These are phyloP conservation scores for Hansenula sp. DNA, from an alignment of 1,139 yeast genomes.

Conservation along the genomic window DNA sequence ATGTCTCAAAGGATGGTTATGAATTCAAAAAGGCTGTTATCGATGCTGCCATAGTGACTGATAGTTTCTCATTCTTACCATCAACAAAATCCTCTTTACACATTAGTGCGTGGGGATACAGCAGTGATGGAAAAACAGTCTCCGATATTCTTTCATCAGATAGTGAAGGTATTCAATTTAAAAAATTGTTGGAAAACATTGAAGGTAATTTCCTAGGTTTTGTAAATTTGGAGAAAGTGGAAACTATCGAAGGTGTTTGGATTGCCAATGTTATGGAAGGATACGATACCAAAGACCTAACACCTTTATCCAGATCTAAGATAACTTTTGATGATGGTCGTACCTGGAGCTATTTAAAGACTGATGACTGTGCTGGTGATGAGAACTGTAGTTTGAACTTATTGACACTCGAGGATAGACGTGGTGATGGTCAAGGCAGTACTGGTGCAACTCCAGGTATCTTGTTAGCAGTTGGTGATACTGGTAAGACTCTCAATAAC, in stretches of 20 bases:
- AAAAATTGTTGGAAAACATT: conserved; percentile 40
- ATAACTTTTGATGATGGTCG: conserved; percentile 64
- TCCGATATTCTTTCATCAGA: conserved; percentile 55
- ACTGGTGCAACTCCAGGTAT: conserved; percentile 74
- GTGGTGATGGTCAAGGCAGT: conserved; percentile 53
- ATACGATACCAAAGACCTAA: conserved; percentile 12
- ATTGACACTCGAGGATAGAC: conserved; percentile 42
- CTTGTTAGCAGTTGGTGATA: conserved; percentile 53
- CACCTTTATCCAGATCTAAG: conserved; percentile 30
- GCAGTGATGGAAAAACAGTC: conserved; percentile 14
- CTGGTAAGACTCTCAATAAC: conserved; percentile 34
- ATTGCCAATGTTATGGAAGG: conserved; percentile 42
- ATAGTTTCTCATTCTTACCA: conserved; percentile 47
- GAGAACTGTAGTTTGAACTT: conserved; percentile 56
- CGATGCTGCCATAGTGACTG: conserved; percentile 36
- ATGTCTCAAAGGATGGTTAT: conserved; percentile 55
- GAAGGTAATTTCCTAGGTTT: conserved; percentile 35
- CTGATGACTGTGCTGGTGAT: conserved; percentile 38
- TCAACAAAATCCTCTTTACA: conserved; percentile 56
- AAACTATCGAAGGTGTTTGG: conserved; percentile 71
- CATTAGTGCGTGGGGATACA: conserved; percentile 40
- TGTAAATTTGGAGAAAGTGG: conserved; percentile 44
- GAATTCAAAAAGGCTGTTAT: conserved; percentile 50
- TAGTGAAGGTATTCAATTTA: conserved; percentile 56
- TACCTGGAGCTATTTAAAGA: conserved; percentile 53